Percentiles rank a stretch among this genome's conserved stretches.
phyloP scores from a whole-genome alignment of 2,329 filamentous ascomycete species.

The Aaosphaeria arxii region DNA sequence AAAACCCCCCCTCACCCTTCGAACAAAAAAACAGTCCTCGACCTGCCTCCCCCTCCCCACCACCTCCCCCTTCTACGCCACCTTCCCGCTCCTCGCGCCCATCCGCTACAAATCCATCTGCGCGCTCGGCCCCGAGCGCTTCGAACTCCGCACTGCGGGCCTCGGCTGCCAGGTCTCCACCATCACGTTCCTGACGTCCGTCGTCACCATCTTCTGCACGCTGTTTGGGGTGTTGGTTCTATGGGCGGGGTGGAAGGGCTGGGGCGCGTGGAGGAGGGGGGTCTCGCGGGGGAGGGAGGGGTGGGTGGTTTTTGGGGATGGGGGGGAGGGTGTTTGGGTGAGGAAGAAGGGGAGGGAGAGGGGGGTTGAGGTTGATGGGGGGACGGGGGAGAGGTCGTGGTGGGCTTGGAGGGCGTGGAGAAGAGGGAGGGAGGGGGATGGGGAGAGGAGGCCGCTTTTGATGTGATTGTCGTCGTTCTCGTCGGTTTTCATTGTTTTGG shows the following conservation, averaged over 20 bases:
- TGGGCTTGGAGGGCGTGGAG: conserved; percentile 13
- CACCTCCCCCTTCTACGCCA: conserved; percentile 29
- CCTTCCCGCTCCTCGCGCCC: conserved; percentile 40
- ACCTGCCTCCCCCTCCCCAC: conserved; percentile 43
- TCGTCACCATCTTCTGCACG: conserved; percentile 42
- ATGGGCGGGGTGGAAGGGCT: conserved; percentile 27
- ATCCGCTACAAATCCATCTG: conserved; percentile 33
- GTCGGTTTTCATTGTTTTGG: too few species aligned
- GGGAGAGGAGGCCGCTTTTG: conserved; percentile 21
- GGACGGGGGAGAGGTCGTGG: conserved; percentile 19
- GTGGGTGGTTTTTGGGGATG: conserved; percentile 25
- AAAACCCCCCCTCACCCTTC: too few species aligned
- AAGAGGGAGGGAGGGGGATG: neutral
- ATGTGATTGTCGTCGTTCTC: neutral
- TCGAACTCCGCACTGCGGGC: conserved; percentile 43
- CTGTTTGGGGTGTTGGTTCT: conserved; percentile 37
- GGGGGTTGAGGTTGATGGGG: conserved; percentile 22
- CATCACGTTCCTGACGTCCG: conserved; percentile 42
- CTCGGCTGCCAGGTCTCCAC: conserved; percentile 48
- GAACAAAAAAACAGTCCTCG: conserved; percentile 35
- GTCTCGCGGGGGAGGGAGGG: conserved; percentile 20
- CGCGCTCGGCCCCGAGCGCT: conserved; percentile 40
- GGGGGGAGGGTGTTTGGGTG: conserved; percentile 27
- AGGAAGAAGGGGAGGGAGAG: conserved; percentile 23
- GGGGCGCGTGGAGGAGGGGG: conserved; percentile 9